Evolutionary conservation across 2,329 filamentous ascomycete species (phyloP).

Genomic region (Colletotrichum salicis): DNA sequence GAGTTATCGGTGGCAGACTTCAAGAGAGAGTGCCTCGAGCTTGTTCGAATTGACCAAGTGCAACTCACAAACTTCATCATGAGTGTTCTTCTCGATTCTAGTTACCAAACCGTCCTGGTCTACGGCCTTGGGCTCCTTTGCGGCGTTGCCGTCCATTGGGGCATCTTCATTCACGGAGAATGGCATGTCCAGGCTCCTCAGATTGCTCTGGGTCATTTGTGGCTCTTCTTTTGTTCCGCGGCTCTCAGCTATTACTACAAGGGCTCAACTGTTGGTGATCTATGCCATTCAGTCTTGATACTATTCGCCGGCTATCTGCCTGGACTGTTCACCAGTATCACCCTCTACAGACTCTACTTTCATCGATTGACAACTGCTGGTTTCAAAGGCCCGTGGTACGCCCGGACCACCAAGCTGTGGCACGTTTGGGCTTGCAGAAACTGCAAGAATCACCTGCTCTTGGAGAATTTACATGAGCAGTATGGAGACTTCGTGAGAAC

Average conservation of each 20-base stretch:
- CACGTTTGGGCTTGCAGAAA: slow-evolving; percentile 42
- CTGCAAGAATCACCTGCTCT: slow-evolving; percentile 39
- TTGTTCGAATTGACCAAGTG: not conserved
- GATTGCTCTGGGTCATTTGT: slow-evolving; percentile 34
- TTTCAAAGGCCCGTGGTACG: slow-evolving; percentile 50
- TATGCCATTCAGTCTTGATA: slow-evolving; percentile 8
- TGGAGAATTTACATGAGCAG: slow-evolving; percentile 37
- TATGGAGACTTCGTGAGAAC: slow-evolving; percentile 43
- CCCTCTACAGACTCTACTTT: slow-evolving; percentile 51
- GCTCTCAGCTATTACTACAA: slow-evolving; percentile 24
- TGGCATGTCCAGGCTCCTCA: slow-evolving; percentile 41
- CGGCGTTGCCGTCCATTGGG: slow-evolving; percentile 31
- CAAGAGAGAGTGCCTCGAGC: not conserved
- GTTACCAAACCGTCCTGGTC: slow-evolving; percentile 4
- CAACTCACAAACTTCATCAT: slow-evolving; percentile 20
- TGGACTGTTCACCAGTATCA: slow-evolving; percentile 44
- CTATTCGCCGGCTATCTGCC: slow-evolving; percentile 33
- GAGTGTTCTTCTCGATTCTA: slow-evolving; percentile 5
- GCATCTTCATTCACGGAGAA: slow-evolving; percentile 40
- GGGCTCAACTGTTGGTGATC: slow-evolving; percentile 7
- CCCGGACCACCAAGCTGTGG: slow-evolving; percentile 50
- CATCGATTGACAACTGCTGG: slow-evolving; percentile 47
- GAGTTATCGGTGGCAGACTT: slow-evolving; percentile 5
- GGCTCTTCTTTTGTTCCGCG: slow-evolving; percentile 24
- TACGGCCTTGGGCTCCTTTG: slow-evolving; percentile 22